Base-by-base conservation (phyloP, 2,329 filamentous ascomycete species). In the Ceratocystis eucalypticola region DNA sequence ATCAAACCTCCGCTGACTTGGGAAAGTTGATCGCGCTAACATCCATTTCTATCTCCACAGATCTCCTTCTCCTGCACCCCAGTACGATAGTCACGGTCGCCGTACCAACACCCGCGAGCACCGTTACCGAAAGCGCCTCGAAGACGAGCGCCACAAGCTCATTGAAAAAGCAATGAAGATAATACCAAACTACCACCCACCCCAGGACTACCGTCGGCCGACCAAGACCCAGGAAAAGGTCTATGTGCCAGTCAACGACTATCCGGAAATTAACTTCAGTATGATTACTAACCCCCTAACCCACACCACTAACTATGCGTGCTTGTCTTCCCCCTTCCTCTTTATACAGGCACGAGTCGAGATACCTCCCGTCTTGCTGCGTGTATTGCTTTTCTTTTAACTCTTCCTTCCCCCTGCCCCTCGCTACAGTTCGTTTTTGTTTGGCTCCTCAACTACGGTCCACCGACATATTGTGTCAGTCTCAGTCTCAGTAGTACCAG, bases 211-310 rank as follows among this genome's bases (percentile, higher is more conserved):
- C 78, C 91, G 94, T 77, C 90, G 94, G 74, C 94, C 94, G 69
- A 97, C 93, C 77, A 99, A 99, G 88, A 99, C 94, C 76, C 94
- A 99, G 80, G 94, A 99, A 84, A 99, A 99, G 84, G 95, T 99
- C 88, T 99, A 99, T 77, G 94, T 99, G 77, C 94, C 94, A 77
- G 94, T 99, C 81, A 99, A 99, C 85, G 94, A 99, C 79, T 99
- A 99, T 78, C 94, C 94, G 83, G 94, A 99, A 79, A 97, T 99
- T 87, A 99, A 99, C 88, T 99, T 99, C 91, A 99, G 94, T 99
- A 96, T 93, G 93, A 93, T 94, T 92, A 88, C 92, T 96, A 96
- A 96, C 91, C 91, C 91, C 91, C 86, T 87, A 88, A 89, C 86
- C 81, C 77, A 82, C 84, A 80, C 78, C 80, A 76, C 79, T 68